Evolutionary conservation across 2,329 filamentous ascomycete genomes (phyloP).

Genomic region (Neofusicoccum ribis): DNA sequence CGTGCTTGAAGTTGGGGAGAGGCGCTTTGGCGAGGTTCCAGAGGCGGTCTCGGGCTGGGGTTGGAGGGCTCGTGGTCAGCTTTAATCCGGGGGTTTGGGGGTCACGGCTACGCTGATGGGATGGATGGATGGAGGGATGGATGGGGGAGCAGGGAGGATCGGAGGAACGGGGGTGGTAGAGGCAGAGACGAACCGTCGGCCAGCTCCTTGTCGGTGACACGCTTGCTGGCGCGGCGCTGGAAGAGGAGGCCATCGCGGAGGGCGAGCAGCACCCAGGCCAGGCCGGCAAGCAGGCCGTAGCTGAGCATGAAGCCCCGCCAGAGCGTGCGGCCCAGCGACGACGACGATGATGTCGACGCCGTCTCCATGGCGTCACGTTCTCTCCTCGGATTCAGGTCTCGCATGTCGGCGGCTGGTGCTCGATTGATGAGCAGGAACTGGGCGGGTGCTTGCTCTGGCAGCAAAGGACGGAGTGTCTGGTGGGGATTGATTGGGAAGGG

Average conservation of each 20-base stretch:
- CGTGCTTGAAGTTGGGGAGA: slow-evolving; percentile 50
- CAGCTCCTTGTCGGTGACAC: slow-evolving; percentile 32
- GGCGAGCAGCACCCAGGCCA: slow-evolving; percentile 26
- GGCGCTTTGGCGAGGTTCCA: slow-evolving; percentile 55
- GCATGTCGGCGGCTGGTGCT: background rate
- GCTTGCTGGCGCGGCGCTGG: slow-evolving; percentile 25
- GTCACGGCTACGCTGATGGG: background rate
- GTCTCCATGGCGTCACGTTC: background rate
- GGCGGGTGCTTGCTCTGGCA: background rate
- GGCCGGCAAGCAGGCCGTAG: slow-evolving; percentile 34
- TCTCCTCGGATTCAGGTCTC: background rate
- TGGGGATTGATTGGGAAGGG: background rate
- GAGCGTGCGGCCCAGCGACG: background rate
- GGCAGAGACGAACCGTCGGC: slow-evolving; percentile 26
- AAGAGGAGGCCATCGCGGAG: slow-evolving; percentile 32
- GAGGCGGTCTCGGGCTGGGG: slow-evolving; percentile 51
- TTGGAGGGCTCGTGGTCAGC: background rate
- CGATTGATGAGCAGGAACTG: background rate
- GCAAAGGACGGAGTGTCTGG: background rate
- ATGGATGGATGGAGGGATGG: background rate
- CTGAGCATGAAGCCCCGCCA: slow-evolving; percentile 21
- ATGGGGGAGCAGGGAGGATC: background rate
- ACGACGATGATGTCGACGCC: background rate
- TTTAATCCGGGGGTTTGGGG: background rate
- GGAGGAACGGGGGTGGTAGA: background rate